Evolutionary conservation across 2,329 filamentous ascomycete species (phyloP), one percentile per base, ranked within the genome.

Genomic region (Aspergillus versicolor): DNA sequence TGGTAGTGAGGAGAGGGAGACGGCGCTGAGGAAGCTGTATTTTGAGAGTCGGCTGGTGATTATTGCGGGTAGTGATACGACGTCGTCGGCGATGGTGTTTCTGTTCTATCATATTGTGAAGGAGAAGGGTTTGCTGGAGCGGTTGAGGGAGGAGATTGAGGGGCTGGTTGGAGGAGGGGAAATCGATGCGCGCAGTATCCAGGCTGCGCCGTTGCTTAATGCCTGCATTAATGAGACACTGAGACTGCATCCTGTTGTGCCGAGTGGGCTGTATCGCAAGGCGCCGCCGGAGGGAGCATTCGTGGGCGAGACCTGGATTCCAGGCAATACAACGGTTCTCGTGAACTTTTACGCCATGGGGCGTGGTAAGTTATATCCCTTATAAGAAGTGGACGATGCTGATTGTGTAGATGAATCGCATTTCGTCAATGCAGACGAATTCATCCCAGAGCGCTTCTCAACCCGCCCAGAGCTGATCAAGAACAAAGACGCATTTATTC

Each of bases 241-340:
- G 6, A 45, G 58, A 3, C 13, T 60, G 1, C 47, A 53, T 5
- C 58, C 60, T 13, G 52, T 50, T 7, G 50, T 61, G 3, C 47
- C 54, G 27, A 52, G 53, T 9, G 52, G 58, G 2, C 37, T 22
- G 2, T 44, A 52, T 21, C 57, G 57, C n/a, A 13, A 52, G 17
- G 56, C 58, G 3, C 58, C 60, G 2, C 45, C 49, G 0, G 52
- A 62, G 38, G 58, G 60, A 3, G 5, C 60, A 1, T 34, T 49
- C 8, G 49, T 62, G 1, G 60, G 54, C 4, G 43, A 55, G 2
- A 42, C 21, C 0, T 58, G 52, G 42, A 60, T 62, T 30, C 58
- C 60, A 1, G 58, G 72, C 3, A 67, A 66, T 42, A 65, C 67
- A 3, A 61, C 65, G 12, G 61, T 66, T 8, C 65, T 59, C 1